Evolutionary conservation across 1,139 yeast genomes (phyloP).

Genomic region (Debaryomyces coudertii): DNA sequence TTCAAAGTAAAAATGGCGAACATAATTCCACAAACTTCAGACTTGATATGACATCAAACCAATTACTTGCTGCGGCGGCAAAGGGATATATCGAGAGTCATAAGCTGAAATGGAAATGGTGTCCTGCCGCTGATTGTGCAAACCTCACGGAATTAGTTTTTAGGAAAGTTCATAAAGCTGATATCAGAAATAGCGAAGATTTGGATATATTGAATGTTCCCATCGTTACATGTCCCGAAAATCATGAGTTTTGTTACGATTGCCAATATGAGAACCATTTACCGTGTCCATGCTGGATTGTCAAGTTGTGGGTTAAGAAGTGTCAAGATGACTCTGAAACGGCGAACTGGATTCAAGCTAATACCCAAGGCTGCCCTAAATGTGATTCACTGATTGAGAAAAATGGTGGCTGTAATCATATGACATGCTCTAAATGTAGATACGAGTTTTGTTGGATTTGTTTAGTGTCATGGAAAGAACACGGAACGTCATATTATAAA

Average conservation of each 20-base stretch:
- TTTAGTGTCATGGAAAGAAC: slow-evolving; percentile 73
- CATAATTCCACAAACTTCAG: slow-evolving; percentile 8
- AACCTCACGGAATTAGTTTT: slow-evolving; percentile 56
- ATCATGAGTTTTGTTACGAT: slow-evolving; percentile 76
- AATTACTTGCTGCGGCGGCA: slow-evolving; percentile 34
- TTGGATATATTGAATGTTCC: slow-evolving; percentile 45
- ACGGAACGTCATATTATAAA: slow-evolving; percentile 64
- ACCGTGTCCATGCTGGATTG: slow-evolving; percentile 79
- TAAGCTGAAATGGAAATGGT: slow-evolving; percentile 62
- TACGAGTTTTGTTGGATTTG: slow-evolving; percentile 96
- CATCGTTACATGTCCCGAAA: slow-evolving; percentile 65
- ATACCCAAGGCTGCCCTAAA: slow-evolving; percentile 82
- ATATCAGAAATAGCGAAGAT: slow-evolving; percentile 35
- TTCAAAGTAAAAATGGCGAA: background rate
- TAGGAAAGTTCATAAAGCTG: slow-evolving; percentile 23
- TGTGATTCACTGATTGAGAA: slow-evolving; percentile 71
- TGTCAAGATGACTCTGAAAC: slow-evolving; percentile 90
- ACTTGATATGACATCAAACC: slow-evolving; percentile 14
- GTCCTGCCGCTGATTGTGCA: slow-evolving; percentile 87
- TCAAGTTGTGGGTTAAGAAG: slow-evolving; percentile 73
- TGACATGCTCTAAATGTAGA: slow-evolving; percentile 80
- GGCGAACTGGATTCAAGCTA: slow-evolving; percentile 83
- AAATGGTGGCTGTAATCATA: slow-evolving; percentile 96
- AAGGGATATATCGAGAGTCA: slow-evolving; percentile 55
- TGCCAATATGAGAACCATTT: slow-evolving; percentile 80